phyloP scores from a whole-genome alignment of 106 monocot genomes.

The Platanthera guangdongensis region DNA sequence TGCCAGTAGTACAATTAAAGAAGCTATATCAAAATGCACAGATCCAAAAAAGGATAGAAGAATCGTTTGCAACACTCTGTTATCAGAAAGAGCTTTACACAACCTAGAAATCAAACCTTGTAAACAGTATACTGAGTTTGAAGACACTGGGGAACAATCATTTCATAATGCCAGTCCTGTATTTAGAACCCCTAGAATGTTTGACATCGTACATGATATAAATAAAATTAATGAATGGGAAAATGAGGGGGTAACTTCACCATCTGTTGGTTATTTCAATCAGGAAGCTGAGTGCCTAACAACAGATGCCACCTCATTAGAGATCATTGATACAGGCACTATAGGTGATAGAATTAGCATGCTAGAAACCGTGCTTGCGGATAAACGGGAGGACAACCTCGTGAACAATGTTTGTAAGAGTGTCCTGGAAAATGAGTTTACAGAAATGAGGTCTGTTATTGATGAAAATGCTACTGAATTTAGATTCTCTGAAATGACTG shows the following conservation, averaged over 20 bases:
- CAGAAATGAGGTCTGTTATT: neutral
- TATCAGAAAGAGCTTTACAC: neutral
- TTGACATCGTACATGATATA: conserved; percentile 6
- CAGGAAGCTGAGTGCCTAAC: neutral
- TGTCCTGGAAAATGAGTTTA: neutral
- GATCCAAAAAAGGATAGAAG: neutral
- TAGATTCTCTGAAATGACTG: neutral
- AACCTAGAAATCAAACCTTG: conserved; percentile 11
- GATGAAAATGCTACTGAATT: neutral
- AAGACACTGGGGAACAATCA: neutral
- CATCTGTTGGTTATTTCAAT: conserved; percentile 4
- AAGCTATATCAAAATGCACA: neutral
- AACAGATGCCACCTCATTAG: neutral
- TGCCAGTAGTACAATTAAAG: neutral
- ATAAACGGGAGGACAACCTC: neutral
- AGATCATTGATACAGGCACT: neutral
- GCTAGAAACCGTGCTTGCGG: conserved; percentile 1
- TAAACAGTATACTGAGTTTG: conserved; percentile 1
- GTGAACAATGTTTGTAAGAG: neutral
- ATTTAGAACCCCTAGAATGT: conserved; percentile 6
- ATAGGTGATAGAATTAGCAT: neutral
- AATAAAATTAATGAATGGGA: conserved; percentile 2
- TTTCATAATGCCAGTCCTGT: conserved; percentile 9
- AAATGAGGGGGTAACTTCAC: conserved; percentile 11
- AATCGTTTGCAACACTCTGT: neutral